Base-by-base conservation (phyloP, 164 flowering plant species). In the Magnolia kwangsiensis region DNA sequence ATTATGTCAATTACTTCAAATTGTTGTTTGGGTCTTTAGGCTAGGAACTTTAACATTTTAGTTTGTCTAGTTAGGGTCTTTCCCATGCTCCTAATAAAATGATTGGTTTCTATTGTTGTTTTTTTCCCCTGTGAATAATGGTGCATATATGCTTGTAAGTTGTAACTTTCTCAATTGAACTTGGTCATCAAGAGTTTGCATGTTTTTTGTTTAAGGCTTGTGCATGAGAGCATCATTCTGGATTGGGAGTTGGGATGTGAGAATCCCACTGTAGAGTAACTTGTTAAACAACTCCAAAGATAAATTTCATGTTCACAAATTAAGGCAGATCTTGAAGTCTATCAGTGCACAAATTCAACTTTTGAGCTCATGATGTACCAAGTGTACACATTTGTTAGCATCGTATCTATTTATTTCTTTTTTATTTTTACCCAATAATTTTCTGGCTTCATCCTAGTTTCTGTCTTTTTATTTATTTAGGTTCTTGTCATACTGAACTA, bases 381-480 rank as follows among this genome's bases (percentile, higher is more conserved):
- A 37, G 45, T 37, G 45, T 37, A 4, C 45, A 37, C 45, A 37
- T 37, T 37, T 37, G 45, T 37, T 55, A 11, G 61, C 13, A 55
- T 55, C 16, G 2, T 55, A 55, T 55, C 18, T 11, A 55, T 55
- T 55, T 55, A 9, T 55, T 55, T 55, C 61, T 55, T 55, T 55
- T 11, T 16, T 2, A 9, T 55, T 8, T 55, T 55, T 9, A 1
- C n/a, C 31, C 7, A 6, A 16, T 14, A 68, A 14, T 3, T 68
- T 18, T 68, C 16, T 66, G 69, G 31, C 29, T 66, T 68, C 71
- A 29, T 29, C 16, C 11, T 24, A 3, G 71, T 68, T 29, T 37
- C 45, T 68, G 49, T 73, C 23, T 19, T 31, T 72, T 72, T 68
- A 9, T n/a, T 78, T 2, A 63, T 21, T 72, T 18, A 24, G 9